Evolutionary conservation across 2,329 filamentous ascomycete genomes (phyloP), one percentile per base, ranked within the genome.

Genomic region (Nemania serpens): DNA sequence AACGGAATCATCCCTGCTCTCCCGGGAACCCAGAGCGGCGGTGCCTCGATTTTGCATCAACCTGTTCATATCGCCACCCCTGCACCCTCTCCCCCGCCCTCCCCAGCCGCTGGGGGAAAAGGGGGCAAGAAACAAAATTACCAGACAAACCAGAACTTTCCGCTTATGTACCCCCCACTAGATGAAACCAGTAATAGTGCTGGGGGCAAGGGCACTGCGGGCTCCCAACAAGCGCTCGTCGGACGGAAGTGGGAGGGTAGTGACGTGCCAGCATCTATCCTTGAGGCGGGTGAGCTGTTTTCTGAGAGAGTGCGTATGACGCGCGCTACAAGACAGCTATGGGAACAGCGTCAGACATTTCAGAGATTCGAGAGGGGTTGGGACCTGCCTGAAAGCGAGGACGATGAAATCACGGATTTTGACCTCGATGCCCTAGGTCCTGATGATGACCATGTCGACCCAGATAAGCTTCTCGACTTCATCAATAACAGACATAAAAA

Each of bases 121-220:
- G 91, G 91, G 54, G 93, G 90, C 0, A 99, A 99, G 81, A 99
- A 99, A 74, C 95, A 99, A 72, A 99, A 98, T 69, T 99, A 99
- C 71, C 95, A 99, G 75, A 99, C 95, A 0, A 99, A 99, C 72
- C 95, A 99, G 70, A 95, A 97, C 73, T 98, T 99, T 66, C 95
- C 95, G 0, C 98, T 99, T 72, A 88, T 99, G 78, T 99, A 99
- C 69, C 95, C 95, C 1, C 95, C 95, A 1, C 80, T 97, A 17
- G 94, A 97, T 75, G 89, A 88, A 63, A 89, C 87, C 22, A 97
- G 93, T 76, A 97, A 96, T 72, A 91, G 89, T 68, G 88, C 94
- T 39, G 94, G 95, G 52, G 94, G 94, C 1, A 97, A 96, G 73
- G 93, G 93, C 12, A 85, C 84, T 18, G 91, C 93, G 5, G 90